phyloP scores from a whole-genome alignment of 441 rosid genomes.

The Oxalis stricta region DNA sequence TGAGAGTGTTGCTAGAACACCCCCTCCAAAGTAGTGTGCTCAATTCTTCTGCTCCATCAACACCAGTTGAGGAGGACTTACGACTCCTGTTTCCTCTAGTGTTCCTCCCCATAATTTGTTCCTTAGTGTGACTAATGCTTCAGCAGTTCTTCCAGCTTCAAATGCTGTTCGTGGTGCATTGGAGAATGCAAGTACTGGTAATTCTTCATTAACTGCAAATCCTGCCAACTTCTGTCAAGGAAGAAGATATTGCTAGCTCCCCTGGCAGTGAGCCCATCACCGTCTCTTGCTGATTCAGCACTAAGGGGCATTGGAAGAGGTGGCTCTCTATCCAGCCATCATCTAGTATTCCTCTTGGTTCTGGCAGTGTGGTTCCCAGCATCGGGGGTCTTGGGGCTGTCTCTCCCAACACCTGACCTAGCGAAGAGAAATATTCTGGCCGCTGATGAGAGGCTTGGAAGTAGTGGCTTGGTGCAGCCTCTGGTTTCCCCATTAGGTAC shows the following conservation, averaged over 20 bases:
- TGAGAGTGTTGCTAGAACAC: conserved; percentile 52
- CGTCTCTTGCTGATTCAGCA: conserved; percentile 61
- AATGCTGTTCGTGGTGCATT: conserved; percentile 42
- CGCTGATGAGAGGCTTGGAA: conserved; percentile 65
- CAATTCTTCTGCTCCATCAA: conserved; percentile 46
- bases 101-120: conserved; percentile 39
- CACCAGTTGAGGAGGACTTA: conserved; percentile 42
- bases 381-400: conserved; percentile 50
- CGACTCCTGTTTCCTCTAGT: conserved; percentile 37
- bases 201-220: conserved; percentile 50
- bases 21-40: conserved; percentile 49
- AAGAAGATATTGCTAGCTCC: conserved; percentile 60
- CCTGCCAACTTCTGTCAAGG: conserved; percentile 45
- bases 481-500: conserved; percentile 61
- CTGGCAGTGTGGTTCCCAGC: conserved; percentile 37
- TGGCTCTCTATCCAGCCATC: conserved; percentile 51
- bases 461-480: conserved; percentile 56
- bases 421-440: conserved; percentile 75
- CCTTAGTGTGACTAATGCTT: conserved; percentile 20
- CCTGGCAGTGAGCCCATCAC: conserved; percentile 55
- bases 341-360: conserved; percentile 45
- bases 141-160: conserved; percentile 34
- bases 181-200: conserved; percentile 40
- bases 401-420: conserved; percentile 65
- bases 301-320: conserved; percentile 66